Base-by-base conservation (phyloP, 176 grass and related monocot species). In the Urochloa ruziziensis region DNA sequence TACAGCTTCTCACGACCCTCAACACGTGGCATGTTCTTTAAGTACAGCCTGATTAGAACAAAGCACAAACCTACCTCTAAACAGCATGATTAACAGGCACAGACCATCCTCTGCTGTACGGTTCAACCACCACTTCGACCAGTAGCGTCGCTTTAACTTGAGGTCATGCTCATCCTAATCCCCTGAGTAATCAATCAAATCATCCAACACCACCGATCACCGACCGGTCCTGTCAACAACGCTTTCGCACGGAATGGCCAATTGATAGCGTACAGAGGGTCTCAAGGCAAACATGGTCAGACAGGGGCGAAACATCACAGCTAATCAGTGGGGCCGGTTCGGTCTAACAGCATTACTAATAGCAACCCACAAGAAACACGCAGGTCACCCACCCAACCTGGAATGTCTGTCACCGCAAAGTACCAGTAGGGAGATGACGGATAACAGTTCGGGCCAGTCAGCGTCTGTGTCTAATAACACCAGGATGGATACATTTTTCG, bases 101-200 rank as follows among this genome's bases (percentile, higher is more conserved):
- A 12, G 23, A 81, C 4, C 35, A 58, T 23, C 19, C 1, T 8
- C 23, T 2, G 10, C 39, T 40, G 57, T 29, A 66, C 10, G 33
- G n/a, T 57, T 24, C 23, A 54, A 32, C 57, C 62, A 32, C 14
- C 16, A 47, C 67, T 36, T 48, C 7, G 10, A 33, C 35, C 6
- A 62, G 64, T 80, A 7, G 66, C 84, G 32, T 79, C 84, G 43
- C 76, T 79, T 86, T 64, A 43, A 73, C 67, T 79, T 63, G 56
- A 80, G 46, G 75, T 77, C 62, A 64, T 35, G 30, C 25, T 84
- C 62, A 34, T 24, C 60, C 47, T 12, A n/a, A 24, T n/a, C 30
- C 17, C n/a, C 73, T 44, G 12, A n/a, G 32, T 56, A 53, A 64
- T 73, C n/a, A 59, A 59, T 12, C n/a, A n/a, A n/a, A n/a, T n/a